Evolutionary conservation across 2,329 filamentous ascomycete genomes (phyloP), one percentile per base, ranked within the genome.

Genomic region (Phialophora chinensis): DNA sequence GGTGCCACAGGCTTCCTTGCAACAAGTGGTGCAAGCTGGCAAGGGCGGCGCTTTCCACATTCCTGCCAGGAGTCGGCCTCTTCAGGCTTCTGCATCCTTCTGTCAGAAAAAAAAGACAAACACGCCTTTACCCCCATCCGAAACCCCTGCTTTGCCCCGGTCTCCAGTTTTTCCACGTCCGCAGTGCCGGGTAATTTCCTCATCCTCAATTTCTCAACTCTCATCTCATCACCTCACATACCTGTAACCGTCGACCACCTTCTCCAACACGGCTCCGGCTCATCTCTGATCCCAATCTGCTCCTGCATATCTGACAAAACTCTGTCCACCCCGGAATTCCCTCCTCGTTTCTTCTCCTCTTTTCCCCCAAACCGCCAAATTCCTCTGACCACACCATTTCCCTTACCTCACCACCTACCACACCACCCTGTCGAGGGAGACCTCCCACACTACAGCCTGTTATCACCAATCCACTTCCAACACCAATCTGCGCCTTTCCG

Each of bases 141-240:
- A 42, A 44, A 69, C 65, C 68, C 68, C 65, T 67, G 65, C 65
- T 62, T 53, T 56, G 49, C 68, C 68, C 68, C 68, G 63, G 65
- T 67, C 68, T 67, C 65, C 65, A 69, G 68, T 67, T 66, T 67
- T 66, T 57, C 60, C 60, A 55, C 50, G 67, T 65, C 65, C 67
- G 64, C 67, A 63, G 64, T 66, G 65, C 68, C 68, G 68, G 68
- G 65, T 67, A 64, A 65, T 63, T 60, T 68, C 62, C 62, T 64
- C 49, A 59, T 31, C 27, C 31, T 59, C 54, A 55, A 49, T 31
- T 59, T 57, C 54, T 60, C 35, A 35, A 50, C 57, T 20, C 52
- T 61, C 57, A 10, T 31, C 49, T 65, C 49, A 33, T 55, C 52
- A 55, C 49, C 31, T 47, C 52, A 47, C 23, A 50, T 31, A 61